Evolutionary conservation across 2,329 filamentous ascomycete species (phyloP), one percentile per base, ranked within the genome.

Genomic region (Penicillium sp.): DNA sequence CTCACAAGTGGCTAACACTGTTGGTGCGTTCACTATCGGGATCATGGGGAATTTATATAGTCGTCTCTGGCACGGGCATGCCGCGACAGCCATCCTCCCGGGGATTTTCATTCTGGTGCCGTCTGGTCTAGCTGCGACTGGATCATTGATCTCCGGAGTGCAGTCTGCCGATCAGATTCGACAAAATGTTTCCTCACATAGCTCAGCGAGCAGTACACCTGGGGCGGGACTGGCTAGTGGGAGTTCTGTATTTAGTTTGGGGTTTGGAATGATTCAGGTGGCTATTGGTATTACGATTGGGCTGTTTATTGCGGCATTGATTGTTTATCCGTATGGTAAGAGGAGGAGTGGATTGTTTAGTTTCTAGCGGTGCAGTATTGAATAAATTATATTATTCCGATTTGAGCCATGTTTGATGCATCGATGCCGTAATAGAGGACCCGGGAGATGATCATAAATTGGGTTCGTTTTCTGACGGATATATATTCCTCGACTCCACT

Each of bases 61-160:
- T 13, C 82, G 89, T 3, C 61, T 78, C 18, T 71, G 87, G 17
- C 90, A 91, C 67, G 89, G 88, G 1, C 82, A 95, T 4, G 91
- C 91, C 0, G 90, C 90, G 0, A 90, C 90, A 0, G 88, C 89
- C 2, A 89, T 96, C 78, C 76, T 96, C 10, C 91, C 91, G 0
- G 91, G 88, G 2, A 94, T 96, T 58, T 95, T 94, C 58, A 80
- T 85, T 4, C 81, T 84, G 54, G 82, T 86, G 1, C 83, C 83
- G 0, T 81, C 78, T 5, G 83, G 83, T 2, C 70, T 86, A 5
- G 80, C 82, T 3, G 81, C 83, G 0, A 76, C 75, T 24, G 83
- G 83, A 0, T 79, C 75, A n/a, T 68, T 85, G 17, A 76, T 85
- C 4, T 74, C 76, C 1, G 82, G 83, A 13, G 73, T 85, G 32